phyloP scores from a whole-genome alignment of 495 filamentous ascomycete species.

The Aspergillus homomorphus region DNA sequence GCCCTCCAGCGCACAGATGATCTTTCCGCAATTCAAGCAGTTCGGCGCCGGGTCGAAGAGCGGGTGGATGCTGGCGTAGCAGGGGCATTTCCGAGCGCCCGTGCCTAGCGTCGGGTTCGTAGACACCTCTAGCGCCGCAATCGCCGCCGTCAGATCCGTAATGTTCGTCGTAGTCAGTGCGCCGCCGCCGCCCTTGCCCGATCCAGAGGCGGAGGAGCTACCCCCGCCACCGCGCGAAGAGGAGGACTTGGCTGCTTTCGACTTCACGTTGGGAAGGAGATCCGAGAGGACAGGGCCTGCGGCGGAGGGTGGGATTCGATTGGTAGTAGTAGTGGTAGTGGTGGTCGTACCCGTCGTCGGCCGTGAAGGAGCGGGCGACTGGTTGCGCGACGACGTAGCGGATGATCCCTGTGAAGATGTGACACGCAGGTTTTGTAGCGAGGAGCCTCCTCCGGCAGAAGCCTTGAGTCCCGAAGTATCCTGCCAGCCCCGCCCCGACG shows the following conservation, averaged over 20 bases:
- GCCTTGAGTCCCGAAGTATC: not conserved
- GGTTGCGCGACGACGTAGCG: conserved; percentile 31
- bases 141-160: conserved; percentile 83
- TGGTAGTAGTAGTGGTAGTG: not conserved
- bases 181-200: conserved; percentile 11
- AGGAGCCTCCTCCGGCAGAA: conserved; percentile 28
- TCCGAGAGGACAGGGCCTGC: conserved; percentile 79
- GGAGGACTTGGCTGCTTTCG: conserved; percentile 51
- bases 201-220: conserved; percentile 20
- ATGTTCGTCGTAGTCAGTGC: conserved; percentile 60
- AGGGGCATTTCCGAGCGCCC: conserved; percentile 67
- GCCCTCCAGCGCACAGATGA: conserved; percentile 94
- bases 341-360: conserved; percentile 40
- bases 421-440: conserved; percentile 32
- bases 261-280: conserved; percentile 59
- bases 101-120: conserved; percentile 71
- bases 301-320: conserved; percentile 58
- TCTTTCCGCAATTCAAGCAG: conserved; percentile 89
- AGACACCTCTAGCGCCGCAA: conserved; percentile 82
- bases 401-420: conserved; percentile 31
- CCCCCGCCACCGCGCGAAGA: conserved; percentile 53
- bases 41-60: conserved; percentile 85
- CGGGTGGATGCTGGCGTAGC: conserved; percentile 81
- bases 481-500: not conserved
- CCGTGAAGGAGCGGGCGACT: conserved; percentile 36